Evolutionary conservation across 805 yeast genomes (phyloP).

Genomic region (Candida nanaspora): DNA sequence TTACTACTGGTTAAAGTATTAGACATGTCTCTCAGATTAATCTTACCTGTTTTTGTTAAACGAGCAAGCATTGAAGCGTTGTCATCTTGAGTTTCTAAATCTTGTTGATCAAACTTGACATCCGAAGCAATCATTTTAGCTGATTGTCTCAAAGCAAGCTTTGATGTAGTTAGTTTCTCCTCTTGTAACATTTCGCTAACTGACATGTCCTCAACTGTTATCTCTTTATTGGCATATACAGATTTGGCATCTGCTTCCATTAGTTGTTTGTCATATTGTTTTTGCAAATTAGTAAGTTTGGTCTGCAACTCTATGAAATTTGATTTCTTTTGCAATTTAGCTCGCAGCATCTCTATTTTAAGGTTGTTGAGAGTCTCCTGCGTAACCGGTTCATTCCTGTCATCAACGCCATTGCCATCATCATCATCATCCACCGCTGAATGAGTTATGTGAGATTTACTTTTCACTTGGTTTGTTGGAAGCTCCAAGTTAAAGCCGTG

Average conservation of each 20-base stretch:
- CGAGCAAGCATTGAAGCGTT: constrained; percentile 30
- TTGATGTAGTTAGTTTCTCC: constrained; percentile 20
- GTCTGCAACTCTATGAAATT: constrained; percentile 18
- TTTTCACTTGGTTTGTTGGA: too few species aligned
- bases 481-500: too few species aligned
- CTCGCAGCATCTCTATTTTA: constrained; percentile 26
- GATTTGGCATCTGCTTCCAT: neutral
- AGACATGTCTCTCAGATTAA: constrained; percentile 7
- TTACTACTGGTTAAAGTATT: constrained; percentile 20
- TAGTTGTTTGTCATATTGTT: neutral
- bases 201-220: constrained; percentile 26
- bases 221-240: too few species aligned
- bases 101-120: constrained; percentile 25
- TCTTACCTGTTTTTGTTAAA: constrained; percentile 19
- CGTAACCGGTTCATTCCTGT: neutral
- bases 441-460: too few species aligned
- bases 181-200: constrained; percentile 27
- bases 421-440: constrained; percentile 4
- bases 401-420: neutral
- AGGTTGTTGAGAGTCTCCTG: constrained; percentile 21
- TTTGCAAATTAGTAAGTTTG: constrained; percentile 13
- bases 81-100: constrained; percentile 37
- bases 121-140: constrained; percentile 30
- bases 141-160: constrained; percentile 12
- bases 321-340: constrained; percentile 22